phyloP scores from a whole-genome alignment of 495 filamentous ascomycete species.

The Aspergillus affinis region DNA sequence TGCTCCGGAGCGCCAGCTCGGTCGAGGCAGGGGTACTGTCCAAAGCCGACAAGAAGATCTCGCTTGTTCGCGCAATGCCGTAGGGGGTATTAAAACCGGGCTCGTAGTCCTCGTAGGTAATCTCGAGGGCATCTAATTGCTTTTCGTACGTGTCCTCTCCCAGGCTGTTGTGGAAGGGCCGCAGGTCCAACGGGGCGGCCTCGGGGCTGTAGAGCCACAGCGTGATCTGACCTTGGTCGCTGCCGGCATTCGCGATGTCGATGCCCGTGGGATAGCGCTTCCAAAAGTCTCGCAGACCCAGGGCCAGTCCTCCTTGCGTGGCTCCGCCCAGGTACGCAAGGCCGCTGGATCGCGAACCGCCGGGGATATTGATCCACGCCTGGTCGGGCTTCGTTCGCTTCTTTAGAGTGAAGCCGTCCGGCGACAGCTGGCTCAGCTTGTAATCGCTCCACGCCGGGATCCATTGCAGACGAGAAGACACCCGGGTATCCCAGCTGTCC shows the following conservation, averaged over 20 bases:
- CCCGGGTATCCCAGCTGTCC: slow-evolving; percentile 35
- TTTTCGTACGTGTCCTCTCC: slow-evolving; percentile 45
- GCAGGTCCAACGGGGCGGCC: slow-evolving; percentile 45
- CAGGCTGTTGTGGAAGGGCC: slow-evolving; percentile 50
- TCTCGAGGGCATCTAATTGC: slow-evolving; percentile 49
- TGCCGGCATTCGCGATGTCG: slow-evolving; percentile 39
- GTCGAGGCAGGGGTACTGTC: slow-evolving; percentile 38
- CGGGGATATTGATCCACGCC: slow-evolving; percentile 50
- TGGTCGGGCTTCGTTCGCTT: slow-evolving; percentile 49
- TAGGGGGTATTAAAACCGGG: slow-evolving; percentile 45
- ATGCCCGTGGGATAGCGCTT: slow-evolving; percentile 49
- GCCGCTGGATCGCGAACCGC: slow-evolving; percentile 44
- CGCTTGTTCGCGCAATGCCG: slow-evolving; percentile 48
- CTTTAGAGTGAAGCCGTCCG: slow-evolving; percentile 51
- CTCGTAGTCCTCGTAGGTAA: slow-evolving; percentile 57
- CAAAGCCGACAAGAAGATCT: slow-evolving; percentile 44
- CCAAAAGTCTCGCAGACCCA: slow-evolving; percentile 53
- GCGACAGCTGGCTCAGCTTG: slow-evolving; percentile 43
- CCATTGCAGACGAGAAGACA: slow-evolving; percentile 38
- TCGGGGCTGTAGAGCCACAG: slow-evolving; percentile 52
- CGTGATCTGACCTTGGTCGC: slow-evolving; percentile 39
- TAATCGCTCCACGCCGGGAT: slow-evolving; percentile 51
- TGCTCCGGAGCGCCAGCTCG: slow-evolving; percentile 29
- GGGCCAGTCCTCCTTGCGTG: slow-evolving; percentile 41
- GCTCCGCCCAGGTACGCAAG: slow-evolving; percentile 48